A percentile compares a stretch with the other conserved stretches of the same genome.
Conservation (phyloP, 1,284 basidiomycete species). For the Ganoderma multipileum region DNA sequence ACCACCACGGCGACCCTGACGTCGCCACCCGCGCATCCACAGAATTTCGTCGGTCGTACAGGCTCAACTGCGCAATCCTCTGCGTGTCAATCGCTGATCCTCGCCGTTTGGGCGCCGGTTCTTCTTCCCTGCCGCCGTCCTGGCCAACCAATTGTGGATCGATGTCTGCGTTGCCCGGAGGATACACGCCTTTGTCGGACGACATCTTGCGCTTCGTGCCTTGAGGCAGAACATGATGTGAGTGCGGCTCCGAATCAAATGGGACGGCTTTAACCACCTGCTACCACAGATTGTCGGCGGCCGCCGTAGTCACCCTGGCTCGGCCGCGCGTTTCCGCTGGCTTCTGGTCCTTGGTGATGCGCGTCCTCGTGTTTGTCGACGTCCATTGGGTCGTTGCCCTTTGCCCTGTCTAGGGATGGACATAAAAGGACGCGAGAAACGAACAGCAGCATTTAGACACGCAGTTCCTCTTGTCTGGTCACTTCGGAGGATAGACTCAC, state of each 20-base stretch:
- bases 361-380: slow-evolving; percentile 44
- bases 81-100: slow-evolving; percentile 80
- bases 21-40: slow-evolving; percentile 62
- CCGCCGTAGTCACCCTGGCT: slow-evolving; percentile 55
- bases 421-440: slow-evolving; percentile 26
- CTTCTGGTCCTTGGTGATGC: slow-evolving; percentile 29
- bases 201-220: slow-evolving; percentile 86
- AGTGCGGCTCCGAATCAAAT: slow-evolving; percentile 30
- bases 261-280: slow-evolving; percentile 31
- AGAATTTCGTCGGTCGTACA: slow-evolving; percentile 79
- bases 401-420: slow-evolving; percentile 42
- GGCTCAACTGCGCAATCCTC: slow-evolving; percentile 70
- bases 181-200: slow-evolving; percentile 59
- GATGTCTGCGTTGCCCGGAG: slow-evolving; percentile 61
- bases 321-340: slow-evolving; percentile 27
- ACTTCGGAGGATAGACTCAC: slow-evolving; percentile 20
- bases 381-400: slow-evolving; percentile 53
- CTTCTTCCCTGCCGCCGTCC: slow-evolving; percentile 70
- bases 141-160: slow-evolving; percentile 75
- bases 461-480: slow-evolving; percentile 21
- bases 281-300: slow-evolving; percentile 50
- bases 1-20: slow-evolving; percentile 55
- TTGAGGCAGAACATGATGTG: slow-evolving; percentile 48
- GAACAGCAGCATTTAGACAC: slow-evolving; percentile 29
- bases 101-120: slow-evolving; percentile 78